Base-by-base conservation (phyloP, 257 asterid genomes). In the Gentiana macrophylla region DNA sequence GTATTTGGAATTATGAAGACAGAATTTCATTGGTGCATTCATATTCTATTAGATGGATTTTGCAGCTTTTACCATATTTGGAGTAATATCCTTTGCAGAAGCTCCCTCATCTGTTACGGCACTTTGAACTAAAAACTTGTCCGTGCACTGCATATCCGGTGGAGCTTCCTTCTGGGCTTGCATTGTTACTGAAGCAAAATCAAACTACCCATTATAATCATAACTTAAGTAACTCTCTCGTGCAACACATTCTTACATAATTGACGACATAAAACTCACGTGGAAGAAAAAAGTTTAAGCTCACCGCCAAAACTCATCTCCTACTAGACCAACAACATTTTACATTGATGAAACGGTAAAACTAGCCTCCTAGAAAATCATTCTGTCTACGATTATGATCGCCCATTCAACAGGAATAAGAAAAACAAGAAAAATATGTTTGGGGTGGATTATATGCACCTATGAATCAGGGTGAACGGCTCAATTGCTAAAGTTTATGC, bases 91-190 rank as follows among this genome's bases (percentile, higher is more conserved):
- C 80, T 87, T 87, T 9, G 83, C 72, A 13, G 74, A 57, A 51
- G 72, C 67, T 72, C 93, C 85, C 12, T 86, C 73, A 63, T 61
- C 67, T 38, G 77, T 83, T 50, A 77, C 78, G 12, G 67, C 96
- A 49, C 93, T 62, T 70, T 91, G 98, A 51, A 91, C 95, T 46
- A 91, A 86, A 77, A 91, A 91, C 68, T 91, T 91, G 62, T 91
- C 98, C 86, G 81, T 84, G 92, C 98, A 91, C 70, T 76, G 86
- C 94, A 86, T 73, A 70, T 91, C 98, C 4, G 70, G 64, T 10
- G 96, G 98, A 70, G 93, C 82, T 72, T 91, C 98, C 76, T 87
- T 91, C 61, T 91, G 98, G 32, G 95, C 96, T 84, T 91, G 98
- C 98, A 91, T 91, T 33, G 96, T 91, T 60, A 91, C 98, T 91